A percentile compares a stretch with the other conserved stretches of the same genome.
Conservation (phyloP, 345 rosid species). For the Populus simonii region DNA sequence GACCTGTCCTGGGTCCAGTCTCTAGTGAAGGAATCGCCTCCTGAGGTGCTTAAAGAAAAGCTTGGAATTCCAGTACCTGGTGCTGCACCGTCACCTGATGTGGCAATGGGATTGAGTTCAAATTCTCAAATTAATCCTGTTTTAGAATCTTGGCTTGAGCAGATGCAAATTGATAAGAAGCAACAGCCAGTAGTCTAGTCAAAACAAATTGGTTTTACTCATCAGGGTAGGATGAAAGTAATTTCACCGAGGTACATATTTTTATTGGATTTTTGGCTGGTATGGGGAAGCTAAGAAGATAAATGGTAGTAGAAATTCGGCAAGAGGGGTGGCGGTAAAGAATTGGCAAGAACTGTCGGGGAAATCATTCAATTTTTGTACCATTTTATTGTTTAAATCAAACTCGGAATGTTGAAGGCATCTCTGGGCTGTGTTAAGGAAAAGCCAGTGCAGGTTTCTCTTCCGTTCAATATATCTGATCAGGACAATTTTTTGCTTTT, state of each 20-base stretch:
- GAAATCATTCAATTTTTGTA: neutral
- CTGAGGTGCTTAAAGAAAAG: conserved; percentile 37
- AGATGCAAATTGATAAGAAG: conserved; percentile 66
- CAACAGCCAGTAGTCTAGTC: conserved; percentile 41
- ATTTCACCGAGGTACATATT: conserved; percentile 1
- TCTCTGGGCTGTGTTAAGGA: neutral
- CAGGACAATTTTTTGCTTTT: neutral
- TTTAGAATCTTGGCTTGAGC: conserved; percentile 66
- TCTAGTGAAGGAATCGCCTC: conserved; percentile 49
- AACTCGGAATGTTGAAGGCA: conserved; percentile 6
- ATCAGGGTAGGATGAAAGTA: neutral
- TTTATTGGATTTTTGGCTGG: conserved; percentile 5
- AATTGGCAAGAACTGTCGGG: neutral
- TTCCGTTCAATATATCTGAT: neutral
- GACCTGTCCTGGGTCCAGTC: conserved; percentile 50
- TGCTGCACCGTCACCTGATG: conserved; percentile 30
- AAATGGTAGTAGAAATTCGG: neutral
- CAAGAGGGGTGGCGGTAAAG: neutral
- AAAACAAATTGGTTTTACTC: neutral
- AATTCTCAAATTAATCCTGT: conserved; percentile 33
- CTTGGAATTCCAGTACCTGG: conserved; percentile 27
- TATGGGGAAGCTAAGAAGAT: neutral
- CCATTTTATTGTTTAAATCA: neutral
- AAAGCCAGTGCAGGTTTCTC: neutral
- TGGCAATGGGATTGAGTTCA: conserved; percentile 27